Evolutionary conservation across 2,329 filamentous ascomycete species (phyloP), one percentile per base, ranked within the genome.

Genomic region (Sporothrix pseudoabietina): DNA sequence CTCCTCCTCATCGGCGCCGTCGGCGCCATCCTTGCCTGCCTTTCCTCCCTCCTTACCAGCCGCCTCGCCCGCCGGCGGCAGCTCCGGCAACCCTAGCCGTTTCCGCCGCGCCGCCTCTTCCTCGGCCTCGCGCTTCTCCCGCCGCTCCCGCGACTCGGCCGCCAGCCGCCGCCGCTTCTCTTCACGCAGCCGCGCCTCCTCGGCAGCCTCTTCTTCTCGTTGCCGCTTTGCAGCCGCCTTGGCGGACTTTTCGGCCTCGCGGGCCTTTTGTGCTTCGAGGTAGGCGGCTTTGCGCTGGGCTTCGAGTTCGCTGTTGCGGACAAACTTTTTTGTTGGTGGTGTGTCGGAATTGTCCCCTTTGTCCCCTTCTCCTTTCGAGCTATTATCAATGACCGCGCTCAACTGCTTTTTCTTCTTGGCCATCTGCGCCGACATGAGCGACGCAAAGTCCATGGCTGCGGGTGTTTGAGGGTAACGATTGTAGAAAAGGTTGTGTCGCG

Each of bases 371-470:
- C 26, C 26, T 26, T 26, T 26, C 26, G 26, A 26, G 26, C 26
- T 26, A 26, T 26, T 26, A 26, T 55, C 52, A 10, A 52, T 59
- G 16, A 41, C 35, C 10, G 49, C 19, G 16, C 12, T 35, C 32
- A 47, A 41, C 12, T 70, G 70, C 44, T 73, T 65, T 63, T 71
- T 93, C 77, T 91, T 87, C 82, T 96, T 97, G 78, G 92, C 89
- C 79, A 99, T 96, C 82, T 97, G 94, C 80, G 94, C 92, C 79
- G 92, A 90, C 93, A 99, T 97, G 66, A 99, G 85, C 49, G 94
- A 89, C 75, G 94, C 94, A 85, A 99, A 99, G 82, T 99, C 94
- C 96, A 99, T 99, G 47, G 41, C 63, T 71, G 32, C 61, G 61
- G 26, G 32, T 14, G 26, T 55, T 39, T 5, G 39, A 4, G 22